These are phyloP conservation scores for Thraustochytrium sp. DNA, from an alignment of 352 stramenopile genomes.

Conservation along the genomic window DNA sequence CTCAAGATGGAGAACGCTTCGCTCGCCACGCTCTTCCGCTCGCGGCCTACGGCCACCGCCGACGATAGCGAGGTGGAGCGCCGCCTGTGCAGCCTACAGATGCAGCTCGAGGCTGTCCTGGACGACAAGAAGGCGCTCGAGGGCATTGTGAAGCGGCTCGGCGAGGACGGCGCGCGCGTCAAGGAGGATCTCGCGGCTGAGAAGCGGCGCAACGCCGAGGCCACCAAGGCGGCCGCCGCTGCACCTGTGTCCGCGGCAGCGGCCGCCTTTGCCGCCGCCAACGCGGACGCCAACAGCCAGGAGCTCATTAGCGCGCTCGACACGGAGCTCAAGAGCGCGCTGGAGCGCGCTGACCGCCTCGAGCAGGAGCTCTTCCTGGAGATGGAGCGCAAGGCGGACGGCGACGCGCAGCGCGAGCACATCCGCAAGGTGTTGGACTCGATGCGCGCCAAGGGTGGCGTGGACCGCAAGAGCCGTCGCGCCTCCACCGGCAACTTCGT, in stretches of 20 bases:
- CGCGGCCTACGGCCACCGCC: background rate
- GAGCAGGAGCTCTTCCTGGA: conserved; percentile 33
- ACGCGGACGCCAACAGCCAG: background rate
- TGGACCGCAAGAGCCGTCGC: background rate
- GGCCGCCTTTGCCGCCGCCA: background rate
- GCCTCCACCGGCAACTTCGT: background rate
- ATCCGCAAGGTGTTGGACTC: background rate
- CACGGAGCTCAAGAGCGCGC: background rate
- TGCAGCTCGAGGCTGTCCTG: conserved; percentile 20
- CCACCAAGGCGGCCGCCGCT: background rate
- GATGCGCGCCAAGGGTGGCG: background rate
- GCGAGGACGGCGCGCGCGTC: conserved; percentile 2
- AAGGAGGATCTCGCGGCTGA: background rate
- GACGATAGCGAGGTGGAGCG: background rate
- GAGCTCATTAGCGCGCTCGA: background rate
- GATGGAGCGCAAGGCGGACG: conserved; percentile 20
- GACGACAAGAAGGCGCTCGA: conserved; percentile 29
- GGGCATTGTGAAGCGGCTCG: conserved; percentile 12
- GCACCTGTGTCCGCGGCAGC: background rate
- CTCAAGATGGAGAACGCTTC: conserved; percentile 2
- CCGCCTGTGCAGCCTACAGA: background rate
- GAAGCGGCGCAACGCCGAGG: background rate
- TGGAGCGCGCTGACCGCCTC: conserved; percentile 11
- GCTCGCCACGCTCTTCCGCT: background rate
- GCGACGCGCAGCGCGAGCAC: background rate